These are phyloP conservation scores for Erysimum cheiri DNA, from an alignment of 441 rosid genomes.

Conservation along the genomic window DNA sequence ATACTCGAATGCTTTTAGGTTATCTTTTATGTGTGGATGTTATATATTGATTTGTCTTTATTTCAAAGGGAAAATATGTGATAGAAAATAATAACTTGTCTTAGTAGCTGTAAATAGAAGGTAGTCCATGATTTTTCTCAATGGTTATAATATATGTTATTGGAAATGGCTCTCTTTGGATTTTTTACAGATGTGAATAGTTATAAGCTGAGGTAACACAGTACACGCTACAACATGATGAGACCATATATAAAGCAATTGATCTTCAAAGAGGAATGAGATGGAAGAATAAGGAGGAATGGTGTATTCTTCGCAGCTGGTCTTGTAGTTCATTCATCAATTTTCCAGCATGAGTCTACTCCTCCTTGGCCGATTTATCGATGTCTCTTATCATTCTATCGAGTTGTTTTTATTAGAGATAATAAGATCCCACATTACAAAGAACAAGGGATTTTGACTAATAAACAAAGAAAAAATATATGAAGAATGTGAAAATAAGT, in stretches of 20 bases:
- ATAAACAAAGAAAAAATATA: background rate
- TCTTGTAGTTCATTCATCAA: background rate
- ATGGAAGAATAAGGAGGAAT: background rate
- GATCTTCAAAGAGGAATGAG: background rate
- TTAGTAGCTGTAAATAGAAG: conserved; percentile 23
- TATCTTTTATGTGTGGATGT: background rate
- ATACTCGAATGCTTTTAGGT: background rate
- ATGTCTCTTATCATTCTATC: too few species aligned
- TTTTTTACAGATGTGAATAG: background rate
- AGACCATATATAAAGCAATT: background rate
- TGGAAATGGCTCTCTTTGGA: background rate
- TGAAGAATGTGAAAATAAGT: background rate
- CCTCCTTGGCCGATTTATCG: too few species aligned
- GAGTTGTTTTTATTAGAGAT: background rate
- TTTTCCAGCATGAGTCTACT: too few species aligned
- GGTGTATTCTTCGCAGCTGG: background rate
- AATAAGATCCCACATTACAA: too few species aligned
- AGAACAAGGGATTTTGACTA: background rate
- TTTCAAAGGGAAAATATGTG: background rate
- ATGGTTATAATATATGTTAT: conserved; percentile 2
- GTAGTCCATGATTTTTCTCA: background rate
- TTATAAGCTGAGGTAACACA: background rate
- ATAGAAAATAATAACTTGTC: background rate
- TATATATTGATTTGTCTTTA: background rate
- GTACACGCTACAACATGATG: too few species aligned